Conservation (phyloP, 345 rosid species). For the Heritiera littoralis region DNA sequence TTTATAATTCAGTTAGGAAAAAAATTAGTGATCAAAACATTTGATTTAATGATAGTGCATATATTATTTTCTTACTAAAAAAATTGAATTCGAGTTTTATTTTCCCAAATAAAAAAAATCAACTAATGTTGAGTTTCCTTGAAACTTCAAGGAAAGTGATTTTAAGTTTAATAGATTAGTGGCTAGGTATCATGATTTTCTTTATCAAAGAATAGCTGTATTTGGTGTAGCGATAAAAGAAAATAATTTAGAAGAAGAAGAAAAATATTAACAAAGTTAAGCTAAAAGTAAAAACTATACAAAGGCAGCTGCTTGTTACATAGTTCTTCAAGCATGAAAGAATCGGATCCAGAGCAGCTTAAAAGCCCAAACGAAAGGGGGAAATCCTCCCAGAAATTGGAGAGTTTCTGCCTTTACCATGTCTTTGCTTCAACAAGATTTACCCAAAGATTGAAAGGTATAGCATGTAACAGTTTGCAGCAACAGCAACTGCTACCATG, state of each 20-base stretch:
- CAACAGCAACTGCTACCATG: constrained; percentile 12
- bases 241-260: background rate
- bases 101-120: background rate
- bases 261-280: background rate
- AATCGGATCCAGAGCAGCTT: too few relatives aligned
- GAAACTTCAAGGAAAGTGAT: background rate
- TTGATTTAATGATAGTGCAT: too few relatives aligned
- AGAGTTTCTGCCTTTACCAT: background rate
- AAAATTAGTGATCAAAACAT: too few relatives aligned
- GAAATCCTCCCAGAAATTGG: background rate
- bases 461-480: constrained; percentile 7
- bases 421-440: background rate
- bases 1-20: too few relatives aligned
- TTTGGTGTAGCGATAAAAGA: background rate
- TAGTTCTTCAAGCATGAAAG: background rate
- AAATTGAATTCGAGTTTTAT: background rate
- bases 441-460: constrained; percentile 17
- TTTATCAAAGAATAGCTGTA: background rate
- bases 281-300: background rate
- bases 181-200: background rate
- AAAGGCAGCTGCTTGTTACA: background rate
- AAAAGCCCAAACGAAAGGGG: background rate
- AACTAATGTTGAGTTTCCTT: background rate
- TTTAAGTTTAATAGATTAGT: background rate
- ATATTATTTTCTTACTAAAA: too few relatives aligned